Conservation (phyloP, 2,329 filamentous ascomycete genomes). For the Penicillium sumatraense region DNA sequence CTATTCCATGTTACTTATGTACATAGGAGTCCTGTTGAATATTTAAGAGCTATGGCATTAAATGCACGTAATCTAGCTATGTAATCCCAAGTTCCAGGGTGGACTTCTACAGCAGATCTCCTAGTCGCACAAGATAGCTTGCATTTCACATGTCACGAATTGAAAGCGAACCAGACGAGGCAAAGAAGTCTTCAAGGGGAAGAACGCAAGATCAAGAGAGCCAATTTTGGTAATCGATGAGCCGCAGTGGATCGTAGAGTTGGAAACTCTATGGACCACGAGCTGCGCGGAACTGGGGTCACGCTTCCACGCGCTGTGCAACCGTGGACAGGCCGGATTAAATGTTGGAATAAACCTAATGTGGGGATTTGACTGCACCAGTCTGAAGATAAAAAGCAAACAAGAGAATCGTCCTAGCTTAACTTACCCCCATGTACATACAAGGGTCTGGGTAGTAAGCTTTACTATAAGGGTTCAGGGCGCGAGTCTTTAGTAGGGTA, state of each 20-base stretch:
- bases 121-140: background rate
- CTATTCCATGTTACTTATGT: background rate
- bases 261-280: slow-evolving; percentile 19
- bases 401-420: background rate
- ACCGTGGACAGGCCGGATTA: slow-evolving; percentile 7
- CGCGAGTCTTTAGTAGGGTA: background rate
- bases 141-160: background rate
- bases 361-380: background rate
- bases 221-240: slow-evolving; percentile 7
- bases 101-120: background rate
- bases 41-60: background rate
- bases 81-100: background rate
- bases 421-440: too few relatives aligned
- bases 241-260: slow-evolving; percentile 14
- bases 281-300: slow-evolving; percentile 25
- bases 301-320: slow-evolving; percentile 22
- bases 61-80: background rate
- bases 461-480: background rate
- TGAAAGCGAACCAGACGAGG: background rate
- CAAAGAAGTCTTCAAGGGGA: background rate
- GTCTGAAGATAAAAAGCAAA: background rate
- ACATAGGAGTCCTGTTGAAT: too few relatives aligned
- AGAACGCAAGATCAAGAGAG: slow-evolving; percentile 1
- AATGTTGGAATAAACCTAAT: slow-evolving; percentile 2
- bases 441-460: background rate